Conservation (phyloP, 2,329 filamentous ascomycete genomes). For the Samsoniella hepiali region DNA sequence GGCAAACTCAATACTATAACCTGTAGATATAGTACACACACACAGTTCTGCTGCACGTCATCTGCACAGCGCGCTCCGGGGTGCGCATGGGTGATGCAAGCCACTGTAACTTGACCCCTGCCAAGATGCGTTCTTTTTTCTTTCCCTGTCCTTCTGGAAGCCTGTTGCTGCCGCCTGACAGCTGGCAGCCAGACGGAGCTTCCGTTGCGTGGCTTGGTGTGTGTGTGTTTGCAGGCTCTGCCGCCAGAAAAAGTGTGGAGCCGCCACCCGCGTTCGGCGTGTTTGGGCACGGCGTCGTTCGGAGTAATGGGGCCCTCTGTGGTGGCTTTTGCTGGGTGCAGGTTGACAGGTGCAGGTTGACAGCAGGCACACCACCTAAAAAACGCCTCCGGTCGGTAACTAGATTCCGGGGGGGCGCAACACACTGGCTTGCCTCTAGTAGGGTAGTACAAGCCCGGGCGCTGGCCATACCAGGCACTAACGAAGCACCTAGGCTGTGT, state of each 20-base stretch:
- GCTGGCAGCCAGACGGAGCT: not conserved
- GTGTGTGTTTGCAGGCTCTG: not conserved
- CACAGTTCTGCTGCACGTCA: not conserved
- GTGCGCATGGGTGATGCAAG: not conserved
- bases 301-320: constrained; percentile 6
- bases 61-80: not conserved
- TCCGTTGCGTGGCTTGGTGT: not conserved
- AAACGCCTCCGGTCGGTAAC: not conserved
- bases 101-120: not conserved
- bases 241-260: not conserved
- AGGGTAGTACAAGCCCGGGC: too few relatives aligned
- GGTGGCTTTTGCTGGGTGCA: not conserved
- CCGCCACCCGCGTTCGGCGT: constrained; percentile 13
- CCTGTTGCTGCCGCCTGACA: not conserved
- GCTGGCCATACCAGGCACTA: not conserved
- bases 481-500: not conserved
- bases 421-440: too few relatives aligned
- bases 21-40: not conserved
- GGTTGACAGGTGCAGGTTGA: too few relatives aligned
- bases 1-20: not conserved
- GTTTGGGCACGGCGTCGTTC: not conserved
- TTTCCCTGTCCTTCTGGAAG: not conserved
- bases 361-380: not conserved
- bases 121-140: not conserved
- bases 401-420: too few relatives aligned